phyloP scores from a whole-genome alignment of 179 eudicot species.

The Camellia oleifera region DNA sequence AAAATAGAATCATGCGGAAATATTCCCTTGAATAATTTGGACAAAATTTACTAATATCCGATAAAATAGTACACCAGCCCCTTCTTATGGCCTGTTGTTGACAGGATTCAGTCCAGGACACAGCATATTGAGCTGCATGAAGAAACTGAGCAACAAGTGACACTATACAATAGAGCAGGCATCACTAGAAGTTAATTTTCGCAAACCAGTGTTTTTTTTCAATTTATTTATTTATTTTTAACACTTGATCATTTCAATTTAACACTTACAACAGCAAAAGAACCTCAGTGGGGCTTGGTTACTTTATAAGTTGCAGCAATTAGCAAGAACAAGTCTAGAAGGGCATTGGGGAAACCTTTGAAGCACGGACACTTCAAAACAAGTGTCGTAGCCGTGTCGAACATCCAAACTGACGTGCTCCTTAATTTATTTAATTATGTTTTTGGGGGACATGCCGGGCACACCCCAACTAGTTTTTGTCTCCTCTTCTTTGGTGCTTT shows the following conservation, averaged over 20 bases:
- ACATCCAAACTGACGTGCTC: no score
- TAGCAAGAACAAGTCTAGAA: background rate
- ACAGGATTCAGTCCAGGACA: slow-evolving; percentile 3
- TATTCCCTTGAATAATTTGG: slow-evolving; percentile 24
- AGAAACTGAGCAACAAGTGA: background rate
- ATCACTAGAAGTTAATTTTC: no score
- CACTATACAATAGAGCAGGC: background rate
- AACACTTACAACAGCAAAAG: background rate
- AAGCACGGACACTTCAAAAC: no score
- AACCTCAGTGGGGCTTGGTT: background rate
- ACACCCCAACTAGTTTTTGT: no score
- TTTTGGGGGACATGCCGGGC: no score
- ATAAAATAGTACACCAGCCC: background rate
- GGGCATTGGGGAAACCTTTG: background rate
- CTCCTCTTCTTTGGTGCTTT: no score
- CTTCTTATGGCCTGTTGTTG: background rate
- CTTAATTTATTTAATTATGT: no score
- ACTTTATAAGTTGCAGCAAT: background rate
- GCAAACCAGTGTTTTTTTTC: no score
- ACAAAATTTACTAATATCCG: background rate
- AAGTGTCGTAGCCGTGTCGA: no score
- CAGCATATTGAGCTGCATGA: background rate
- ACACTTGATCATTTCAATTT: no score
- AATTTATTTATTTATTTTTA: no score
- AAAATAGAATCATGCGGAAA: slow-evolving; percentile 31